Base-by-base conservation (phyloP, 805 yeast genomes). In the Zygotorulaspora danielsina region DNA sequence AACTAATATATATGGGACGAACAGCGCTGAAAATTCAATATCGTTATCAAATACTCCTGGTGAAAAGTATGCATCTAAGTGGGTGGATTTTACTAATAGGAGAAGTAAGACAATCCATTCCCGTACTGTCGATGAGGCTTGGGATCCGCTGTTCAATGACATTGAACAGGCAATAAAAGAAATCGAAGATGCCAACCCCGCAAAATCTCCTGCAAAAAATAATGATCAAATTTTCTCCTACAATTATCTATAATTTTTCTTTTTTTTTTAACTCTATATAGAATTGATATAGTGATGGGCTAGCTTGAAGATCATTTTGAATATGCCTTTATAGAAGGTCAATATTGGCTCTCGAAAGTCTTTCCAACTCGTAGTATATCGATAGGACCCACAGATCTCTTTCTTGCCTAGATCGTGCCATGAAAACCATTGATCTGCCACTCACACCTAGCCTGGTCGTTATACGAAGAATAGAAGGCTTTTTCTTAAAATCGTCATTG, bases 371-470 rank as follows among this genome's bases (percentile, higher is more conserved):
- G n/a, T 55, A 48, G 37, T 57, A 53, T 18, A 67, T 43, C 18
- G 58, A 51, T 11, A 60, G 45, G 2, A 84, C 89, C 97, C 97
- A 89, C 21, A 76, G 46, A 53, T 90, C 96, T 38, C 89, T 68
- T 50, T 87, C 95, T 45, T 82, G 82, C 27, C 90, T 65, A 1
- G 95, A 84, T 33, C 88, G 63, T 7, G 96, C 81, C 75, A 87
- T 71, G 55, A 89, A 88, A 2, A 83, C 80, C 65, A 83, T 67
- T 32, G 79, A 71, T 36, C 70, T 70, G 1, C 95, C 93, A 1
- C 80, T 72, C 2, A 76, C 73, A 4, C 89, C 90, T 26, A 83
- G 60, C 38, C 75, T 70, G 12, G 72, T 66, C 4, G 73, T 73
- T 54, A 75, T 59, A 34, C 21, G 41, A 24, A 43, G 25, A 25